A percentile compares a stretch with the other conserved stretches of the same genome.
These are phyloP conservation scores for Aspergillus indologenus DNA, from an alignment of 495 filamentous ascomycete genomes.

Conservation along the genomic window DNA sequence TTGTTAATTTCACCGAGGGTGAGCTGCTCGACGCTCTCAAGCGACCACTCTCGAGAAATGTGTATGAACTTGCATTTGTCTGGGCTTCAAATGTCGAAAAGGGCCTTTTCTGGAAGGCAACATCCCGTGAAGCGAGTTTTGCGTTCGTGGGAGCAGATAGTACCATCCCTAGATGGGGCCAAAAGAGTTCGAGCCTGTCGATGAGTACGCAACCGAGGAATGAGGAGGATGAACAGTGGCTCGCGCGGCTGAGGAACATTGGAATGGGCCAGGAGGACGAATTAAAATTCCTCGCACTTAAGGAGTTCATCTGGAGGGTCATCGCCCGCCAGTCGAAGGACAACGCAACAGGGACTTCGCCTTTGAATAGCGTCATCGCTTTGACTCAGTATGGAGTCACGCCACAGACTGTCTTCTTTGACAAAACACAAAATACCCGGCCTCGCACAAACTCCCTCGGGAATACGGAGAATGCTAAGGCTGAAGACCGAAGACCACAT, in stretches of 20 bases:
- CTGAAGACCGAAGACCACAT: conserved; percentile 50
- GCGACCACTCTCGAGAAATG: conserved; percentile 69
- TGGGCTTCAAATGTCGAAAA: conserved; percentile 82
- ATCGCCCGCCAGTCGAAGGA: conserved; percentile 64
- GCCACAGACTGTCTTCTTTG: conserved; percentile 88
- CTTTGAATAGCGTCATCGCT: conserved; percentile 65
- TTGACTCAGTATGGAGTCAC: conserved; percentile 69
- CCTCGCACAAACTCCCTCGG: conserved; percentile 39
- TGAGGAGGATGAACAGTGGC: conserved; percentile 96
- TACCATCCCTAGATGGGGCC: conserved; percentile 24
- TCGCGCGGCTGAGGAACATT: conserved; percentile 75
- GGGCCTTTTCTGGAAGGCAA: conserved; percentile 80
- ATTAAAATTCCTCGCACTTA: conserved; percentile 78
- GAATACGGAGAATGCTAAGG: conserved; percentile 20
- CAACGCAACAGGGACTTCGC: conserved; percentile 32
- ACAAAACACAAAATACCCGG: conserved; percentile 57
- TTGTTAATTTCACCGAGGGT: conserved; percentile 63
- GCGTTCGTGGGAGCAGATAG: conserved; percentile 49
- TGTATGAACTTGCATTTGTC: conserved; percentile 79
- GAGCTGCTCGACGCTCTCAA: conserved; percentile 79
- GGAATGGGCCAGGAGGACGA: conserved; percentile 86
- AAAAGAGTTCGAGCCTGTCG: conserved; percentile 29
- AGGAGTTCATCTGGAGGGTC: conserved; percentile 90
- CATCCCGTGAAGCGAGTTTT: conserved; percentile 63
- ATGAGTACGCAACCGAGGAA: conserved; percentile 55